Conservation (phyloP, 345 rosid species). For the Firmiana major region DNA sequence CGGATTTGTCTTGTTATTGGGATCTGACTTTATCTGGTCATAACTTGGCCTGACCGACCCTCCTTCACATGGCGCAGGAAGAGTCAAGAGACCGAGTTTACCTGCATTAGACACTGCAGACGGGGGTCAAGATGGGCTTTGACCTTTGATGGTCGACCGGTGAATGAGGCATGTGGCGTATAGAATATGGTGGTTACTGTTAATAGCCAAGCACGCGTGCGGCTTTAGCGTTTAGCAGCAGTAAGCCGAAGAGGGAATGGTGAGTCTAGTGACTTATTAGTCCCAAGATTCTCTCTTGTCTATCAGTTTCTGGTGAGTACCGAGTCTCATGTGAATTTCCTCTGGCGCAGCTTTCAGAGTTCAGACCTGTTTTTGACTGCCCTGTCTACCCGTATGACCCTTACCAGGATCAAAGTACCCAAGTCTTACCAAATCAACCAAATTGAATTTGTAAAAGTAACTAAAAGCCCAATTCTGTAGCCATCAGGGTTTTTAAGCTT, state of each 20-base stretch:
- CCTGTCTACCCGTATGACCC: neutral
- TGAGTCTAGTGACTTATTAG: too few relatives aligned
- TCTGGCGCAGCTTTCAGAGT: neutral
- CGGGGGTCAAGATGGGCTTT: neutral
- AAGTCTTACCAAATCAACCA: neutral
- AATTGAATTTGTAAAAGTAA: neutral
- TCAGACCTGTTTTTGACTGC: conserved; percentile 7
- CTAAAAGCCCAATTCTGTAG: neutral
- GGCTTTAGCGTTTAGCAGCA: conserved; percentile 18
- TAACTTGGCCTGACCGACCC: neutral
- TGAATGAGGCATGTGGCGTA: conserved; percentile 2
- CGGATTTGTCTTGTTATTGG: neutral
- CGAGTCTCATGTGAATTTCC: neutral
- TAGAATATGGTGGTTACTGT: neutral
- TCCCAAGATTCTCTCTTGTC: conserved; percentile 14
- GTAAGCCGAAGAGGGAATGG: conserved; percentile 2
- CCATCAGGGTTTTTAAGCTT: neutral
- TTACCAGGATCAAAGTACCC: neutral
- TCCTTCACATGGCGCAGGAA: neutral
- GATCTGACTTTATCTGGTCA: neutral
- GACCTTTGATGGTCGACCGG: neutral
- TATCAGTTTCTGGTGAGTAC: neutral
- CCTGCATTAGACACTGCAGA: neutral
- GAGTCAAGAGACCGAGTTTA: neutral
- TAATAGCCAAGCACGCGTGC: conserved; percentile 18